Base-by-base conservation (phyloP, 177 flowering plant genomes). In the Vitis hybrid region DNA sequence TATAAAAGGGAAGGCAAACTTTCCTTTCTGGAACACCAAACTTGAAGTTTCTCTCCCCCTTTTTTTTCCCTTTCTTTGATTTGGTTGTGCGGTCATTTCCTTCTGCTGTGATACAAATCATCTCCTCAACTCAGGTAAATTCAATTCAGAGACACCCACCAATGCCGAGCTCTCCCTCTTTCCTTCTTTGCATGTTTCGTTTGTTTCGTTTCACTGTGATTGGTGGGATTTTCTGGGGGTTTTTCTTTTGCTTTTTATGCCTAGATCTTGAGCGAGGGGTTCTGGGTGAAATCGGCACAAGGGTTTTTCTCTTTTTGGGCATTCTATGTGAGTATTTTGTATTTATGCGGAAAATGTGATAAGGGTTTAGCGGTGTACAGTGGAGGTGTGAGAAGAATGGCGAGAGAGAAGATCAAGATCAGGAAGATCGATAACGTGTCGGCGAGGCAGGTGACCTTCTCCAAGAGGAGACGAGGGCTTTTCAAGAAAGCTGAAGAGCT, bases 401-500 rank as follows among this genome's bases (percentile, higher is more conserved):
- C 69, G 62, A 65, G 80, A 52, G 80, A 80, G 80, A 80, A 77
- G 78, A 80, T 77, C 22, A 76, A 75, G 78, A 80, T 80, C 49
- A 80, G 45, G 78, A 80, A 80, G 80, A 80, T 80, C 11, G 83
- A 80, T 57, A 80, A 80, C 77, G 63, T 72, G 51, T 71, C 83
- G 33, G 80, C 83, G 21, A 74, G 83, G 70, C 83, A 80, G 67
- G 83, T 80, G 62, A 80, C 83, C 1, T 80, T 80, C 66, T 80
- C 83, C 1, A 80, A 80, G 80, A 59, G 83, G 19, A 71, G 83
- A 31, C 22, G 78, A 65, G 83, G 83, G 56, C 77, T 80, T 13
- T 74, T 80, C 67, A 80, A 80, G 76, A 80, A 80, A 60, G 80
- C 83, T 18, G 76, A 74, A 22, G 83, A 80, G 68, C 80, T 80